These are phyloP conservation scores for Mycena filopes DNA, from an alignment of 768 basidiomycete species.

Conservation along the genomic window DNA sequence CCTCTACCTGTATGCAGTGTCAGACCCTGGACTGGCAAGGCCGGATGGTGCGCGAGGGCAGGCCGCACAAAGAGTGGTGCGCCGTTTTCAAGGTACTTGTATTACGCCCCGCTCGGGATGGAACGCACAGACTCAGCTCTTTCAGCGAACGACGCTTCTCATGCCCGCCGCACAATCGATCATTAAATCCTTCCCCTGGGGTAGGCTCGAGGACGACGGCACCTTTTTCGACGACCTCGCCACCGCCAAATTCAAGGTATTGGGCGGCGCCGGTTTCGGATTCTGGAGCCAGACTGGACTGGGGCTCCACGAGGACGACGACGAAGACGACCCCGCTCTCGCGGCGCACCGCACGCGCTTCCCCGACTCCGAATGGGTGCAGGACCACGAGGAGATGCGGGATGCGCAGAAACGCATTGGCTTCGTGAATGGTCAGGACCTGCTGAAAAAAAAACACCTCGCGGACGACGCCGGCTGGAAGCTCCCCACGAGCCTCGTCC, in stretches of 20 bases:
- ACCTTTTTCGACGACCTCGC: background rate
- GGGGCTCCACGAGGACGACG: background rate
- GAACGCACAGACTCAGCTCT: too few relatives aligned
- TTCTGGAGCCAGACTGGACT: slow-evolving; percentile 18
- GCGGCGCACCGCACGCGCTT: background rate
- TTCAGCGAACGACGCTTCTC: background rate
- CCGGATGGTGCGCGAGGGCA: background rate
- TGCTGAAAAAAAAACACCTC: background rate
- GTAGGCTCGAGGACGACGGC: slow-evolving; percentile 3
- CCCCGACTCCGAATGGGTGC: background rate
- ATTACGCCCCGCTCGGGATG: too few relatives aligned
- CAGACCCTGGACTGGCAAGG: background rate
- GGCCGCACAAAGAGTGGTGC: slow-evolving; percentile 4
- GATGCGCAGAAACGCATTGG: background rate
- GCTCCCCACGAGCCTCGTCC: background rate
- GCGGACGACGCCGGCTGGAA: slow-evolving; percentile 3
- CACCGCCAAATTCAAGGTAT: background rate
- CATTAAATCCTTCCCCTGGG: slow-evolving; percentile 14
- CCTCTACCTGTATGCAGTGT: background rate
- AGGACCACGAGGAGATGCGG: background rate
- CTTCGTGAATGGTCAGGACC: background rate
- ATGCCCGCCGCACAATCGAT: background rate
- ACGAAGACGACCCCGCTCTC: background rate
- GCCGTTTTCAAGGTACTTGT: background rate
- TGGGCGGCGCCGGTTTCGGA: slow-evolving; percentile 5